Base-by-base conservation (phyloP, 2,329 filamentous ascomycete species). In the Exutisphaerella laricina region DNA sequence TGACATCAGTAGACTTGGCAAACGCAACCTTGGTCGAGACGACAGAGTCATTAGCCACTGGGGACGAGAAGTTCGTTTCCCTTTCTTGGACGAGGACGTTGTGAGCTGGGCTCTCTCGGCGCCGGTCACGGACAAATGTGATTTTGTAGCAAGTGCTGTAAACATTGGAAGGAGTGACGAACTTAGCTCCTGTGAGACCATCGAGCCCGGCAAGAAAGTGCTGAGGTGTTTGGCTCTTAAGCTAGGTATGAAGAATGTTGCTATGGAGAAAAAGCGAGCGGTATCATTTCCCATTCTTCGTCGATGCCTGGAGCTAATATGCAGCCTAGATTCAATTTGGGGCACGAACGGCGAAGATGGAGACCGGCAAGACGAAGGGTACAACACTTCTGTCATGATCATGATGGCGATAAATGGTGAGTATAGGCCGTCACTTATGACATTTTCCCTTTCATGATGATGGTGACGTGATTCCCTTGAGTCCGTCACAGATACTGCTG, bases 11-110 rank as follows among this genome's bases (percentile, higher is more conserved):
- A 79, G 94, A 17, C 78, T 98, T 1, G 89, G 90, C 1, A 88
- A 92, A 66, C 80, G 92, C n/a, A 98, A 98, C 53, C 75, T 98
- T 5, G 94, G 92, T 3, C 81, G 92, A 7, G 92, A 98, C 59
- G 94, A 98, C 65, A 79, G 92, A 17, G 84, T 89, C 13, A 87
- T 96, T 65, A 82, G 87, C 2, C 78, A 94, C 59, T 97, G 89
- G 85, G 80, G 85, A 10, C 83, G 82, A 48, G 92, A 98, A 66
- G 85, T 85, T 22, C 78, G 92, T 25, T 96, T 94, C 60, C 92
- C 94, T 0, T 98, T 79, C 58, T 75, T 98, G 0, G 92, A 97
- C 49, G 92, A 98, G 65, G 72, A 78, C 2, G 75, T 98, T 32
- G 81, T 96, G n/a, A 73, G 73, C 18, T 92, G 88, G 79, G 85